These are phyloP conservation scores for Theileria annulata DNA, from an alignment of 169 alveolate genomes.

Conservation along the genomic window DNA sequence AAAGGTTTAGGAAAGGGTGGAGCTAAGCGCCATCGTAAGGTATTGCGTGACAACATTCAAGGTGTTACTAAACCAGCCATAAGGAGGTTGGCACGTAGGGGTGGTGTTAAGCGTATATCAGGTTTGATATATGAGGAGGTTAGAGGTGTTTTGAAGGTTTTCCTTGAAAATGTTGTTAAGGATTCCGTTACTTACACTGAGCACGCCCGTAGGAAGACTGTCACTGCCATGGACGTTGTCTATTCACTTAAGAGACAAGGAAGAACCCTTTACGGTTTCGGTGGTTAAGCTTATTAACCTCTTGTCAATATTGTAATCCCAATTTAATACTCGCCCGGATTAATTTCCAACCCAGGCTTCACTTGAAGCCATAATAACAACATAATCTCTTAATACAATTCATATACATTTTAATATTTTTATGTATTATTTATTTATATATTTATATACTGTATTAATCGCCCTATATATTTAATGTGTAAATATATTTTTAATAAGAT, in stretches of 20 bases:
- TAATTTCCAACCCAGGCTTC: slow-evolving; percentile 57
- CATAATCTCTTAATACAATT: not conserved
- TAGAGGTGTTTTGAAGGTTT: slow-evolving; percentile 96
- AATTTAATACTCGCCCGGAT: slow-evolving; percentile 41
- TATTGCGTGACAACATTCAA: slow-evolving; percentile 95
- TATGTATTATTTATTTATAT: not conserved
- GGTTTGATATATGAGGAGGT: slow-evolving; percentile 98
- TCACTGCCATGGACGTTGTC: slow-evolving; percentile 98
- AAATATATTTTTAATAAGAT: slow-evolving; percentile 18
- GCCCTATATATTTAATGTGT: not conserved
- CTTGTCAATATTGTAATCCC: slow-evolving; percentile 31
- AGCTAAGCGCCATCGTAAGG: slow-evolving; percentile 96
- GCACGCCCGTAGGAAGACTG: slow-evolving; percentile 99
- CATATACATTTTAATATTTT: not conserved
- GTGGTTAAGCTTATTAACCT: slow-evolving; percentile 86
- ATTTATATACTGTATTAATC: too few relatives aligned
- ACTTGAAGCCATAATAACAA: slow-evolving; percentile 63
- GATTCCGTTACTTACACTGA: slow-evolving; percentile 99
- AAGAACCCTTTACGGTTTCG: slow-evolving; percentile 99
- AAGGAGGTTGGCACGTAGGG: slow-evolving; percentile 99
- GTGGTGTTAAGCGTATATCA: slow-evolving; percentile 99
- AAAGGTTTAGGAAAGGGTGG: slow-evolving; percentile 99
- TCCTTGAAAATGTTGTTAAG: slow-evolving; percentile 97
- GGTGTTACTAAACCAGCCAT: slow-evolving; percentile 99
- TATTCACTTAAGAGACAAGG: slow-evolving; percentile 99